Evolutionary conservation across 805 yeast genomes (phyloP).

Genomic region (Monosporozyma aerobia): DNA sequence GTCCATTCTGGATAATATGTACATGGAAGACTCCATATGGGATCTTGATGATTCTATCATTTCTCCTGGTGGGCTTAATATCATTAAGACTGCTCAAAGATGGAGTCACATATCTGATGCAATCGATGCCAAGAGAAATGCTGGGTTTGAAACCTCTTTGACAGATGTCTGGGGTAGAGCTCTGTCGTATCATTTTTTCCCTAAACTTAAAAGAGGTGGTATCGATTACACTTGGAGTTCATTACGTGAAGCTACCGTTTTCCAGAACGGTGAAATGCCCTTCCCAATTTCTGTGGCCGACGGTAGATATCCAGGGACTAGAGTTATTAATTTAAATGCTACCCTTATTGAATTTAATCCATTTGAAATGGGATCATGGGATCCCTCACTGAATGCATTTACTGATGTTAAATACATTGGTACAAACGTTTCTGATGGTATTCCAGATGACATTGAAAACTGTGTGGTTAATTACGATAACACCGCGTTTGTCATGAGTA

Average conservation of each 20-base stretch:
- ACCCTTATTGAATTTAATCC: constrained; percentile 61
- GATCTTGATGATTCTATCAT: constrained; percentile 54
- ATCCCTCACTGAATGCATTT: constrained; percentile 58
- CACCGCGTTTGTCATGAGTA: constrained; percentile 72
- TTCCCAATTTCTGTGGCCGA: constrained; percentile 61
- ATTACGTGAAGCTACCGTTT: constrained; percentile 51
- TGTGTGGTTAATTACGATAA: constrained; percentile 73
- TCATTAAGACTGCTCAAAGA: constrained; percentile 42
- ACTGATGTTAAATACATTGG: constrained; percentile 64
- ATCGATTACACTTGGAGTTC: constrained; percentile 53
- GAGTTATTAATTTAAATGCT: constrained; percentile 51
- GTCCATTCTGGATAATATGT: constrained; percentile 37
- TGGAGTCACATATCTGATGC: constrained; percentile 48
- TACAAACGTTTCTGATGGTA: constrained; percentile 51
- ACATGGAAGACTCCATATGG: constrained; percentile 48
- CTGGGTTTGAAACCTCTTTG: constrained; percentile 57
- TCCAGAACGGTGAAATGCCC: constrained; percentile 55
- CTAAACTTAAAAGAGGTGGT: constrained; percentile 47
- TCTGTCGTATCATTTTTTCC: constrained; percentile 65
- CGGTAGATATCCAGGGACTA: constrained; percentile 56
- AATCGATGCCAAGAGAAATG: constrained; percentile 41
- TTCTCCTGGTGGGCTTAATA: constrained; percentile 53
- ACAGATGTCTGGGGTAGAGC: constrained; percentile 80
- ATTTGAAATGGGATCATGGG: constrained; percentile 82
- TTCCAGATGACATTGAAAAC: constrained; percentile 33